Base-by-base conservation (phyloP, 441 rosid genomes). In the Eugenia klotzschiana region DNA sequence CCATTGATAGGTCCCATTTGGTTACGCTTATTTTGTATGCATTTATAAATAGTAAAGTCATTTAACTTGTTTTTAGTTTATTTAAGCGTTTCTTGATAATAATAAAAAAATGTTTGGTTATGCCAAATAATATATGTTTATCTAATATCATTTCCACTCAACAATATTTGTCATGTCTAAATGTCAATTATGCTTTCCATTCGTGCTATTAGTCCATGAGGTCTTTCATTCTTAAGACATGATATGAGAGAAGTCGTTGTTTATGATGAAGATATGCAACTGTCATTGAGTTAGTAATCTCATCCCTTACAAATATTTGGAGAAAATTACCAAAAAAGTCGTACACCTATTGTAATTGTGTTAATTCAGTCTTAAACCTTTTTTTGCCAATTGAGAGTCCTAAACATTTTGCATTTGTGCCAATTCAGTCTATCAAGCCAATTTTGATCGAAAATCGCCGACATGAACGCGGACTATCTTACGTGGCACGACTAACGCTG, bases 1-100 rank as follows among this genome's bases (percentile, higher is more conserved):
- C 83, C 85, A 93, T 12, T 85, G 55, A 77, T 85, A 27, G 43
- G 22, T 60, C 74, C 22, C 3, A 13, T 64, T 33, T 18, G 25
- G n/a, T 64, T 18, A 64, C 3, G 14, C 33, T 33, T 64, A 33
- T 33, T 18, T 33, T 64, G 10, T 40, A 29, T 33, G 8, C 25
- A 33, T 33, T 9, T 64, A 64, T 0, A 33, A 7, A 33, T 18
- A 64, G 14, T 20, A 64, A 33, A 33, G 77, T 15, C 25, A 18
- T 33, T 20, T 64, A 64, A 64, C 7, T 64, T 33, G 14, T 64
- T 18, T 33, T 9, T 64, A 64, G 77, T 64, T 33, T 64, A 33
- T 64, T 9, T 9, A 64, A 33, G 9, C 22, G 10, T 33, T 60
- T 8, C 43, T 29, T 20, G 25, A 7, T 33, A 33, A 33, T 37